These are phyloP conservation scores for Backusella morwellensis DNA, from an alignment of 192 early-diverging fungal species.

Conservation along the genomic window DNA sequence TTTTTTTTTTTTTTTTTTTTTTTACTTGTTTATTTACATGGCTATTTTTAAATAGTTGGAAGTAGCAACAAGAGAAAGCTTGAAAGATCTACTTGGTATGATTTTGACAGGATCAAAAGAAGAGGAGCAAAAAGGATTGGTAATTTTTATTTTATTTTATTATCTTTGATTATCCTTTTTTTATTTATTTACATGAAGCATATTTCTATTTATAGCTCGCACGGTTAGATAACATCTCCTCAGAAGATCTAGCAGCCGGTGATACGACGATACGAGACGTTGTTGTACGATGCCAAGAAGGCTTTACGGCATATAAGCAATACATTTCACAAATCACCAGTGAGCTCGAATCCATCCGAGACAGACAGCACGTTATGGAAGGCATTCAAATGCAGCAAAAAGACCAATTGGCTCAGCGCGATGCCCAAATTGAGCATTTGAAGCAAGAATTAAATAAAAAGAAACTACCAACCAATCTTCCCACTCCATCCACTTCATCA, in stretches of 20 bases:
- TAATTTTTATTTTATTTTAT: background rate
- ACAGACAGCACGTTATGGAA: background rate
- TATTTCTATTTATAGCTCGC: background rate
- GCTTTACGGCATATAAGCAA: background rate
- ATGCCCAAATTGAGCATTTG: constrained; percentile 6
- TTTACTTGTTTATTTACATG: background rate
- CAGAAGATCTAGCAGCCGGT: background rate
- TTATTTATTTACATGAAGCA: background rate
- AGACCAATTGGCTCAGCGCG: background rate
- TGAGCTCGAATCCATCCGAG: background rate
- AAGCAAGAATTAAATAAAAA: constrained; percentile 4
- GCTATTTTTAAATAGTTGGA: background rate
- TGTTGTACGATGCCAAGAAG: constrained; percentile 21
- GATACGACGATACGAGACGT: constrained; percentile 15
- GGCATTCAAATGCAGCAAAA: background rate
- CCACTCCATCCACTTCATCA: background rate
- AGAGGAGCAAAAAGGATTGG: background rate
- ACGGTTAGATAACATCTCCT: background rate
- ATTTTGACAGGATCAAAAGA: constrained; percentile 22
- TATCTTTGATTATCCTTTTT: background rate
- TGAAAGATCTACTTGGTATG: constrained; percentile 12
- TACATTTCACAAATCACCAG: background rate
- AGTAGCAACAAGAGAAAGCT: constrained; percentile 15
- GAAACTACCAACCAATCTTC: background rate
- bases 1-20: background rate